Evolutionary conservation across 2,329 filamentous ascomycete genomes (phyloP), one percentile per base, ranked within the genome.

Genomic region (Stachybotrys echinatus): DNA sequence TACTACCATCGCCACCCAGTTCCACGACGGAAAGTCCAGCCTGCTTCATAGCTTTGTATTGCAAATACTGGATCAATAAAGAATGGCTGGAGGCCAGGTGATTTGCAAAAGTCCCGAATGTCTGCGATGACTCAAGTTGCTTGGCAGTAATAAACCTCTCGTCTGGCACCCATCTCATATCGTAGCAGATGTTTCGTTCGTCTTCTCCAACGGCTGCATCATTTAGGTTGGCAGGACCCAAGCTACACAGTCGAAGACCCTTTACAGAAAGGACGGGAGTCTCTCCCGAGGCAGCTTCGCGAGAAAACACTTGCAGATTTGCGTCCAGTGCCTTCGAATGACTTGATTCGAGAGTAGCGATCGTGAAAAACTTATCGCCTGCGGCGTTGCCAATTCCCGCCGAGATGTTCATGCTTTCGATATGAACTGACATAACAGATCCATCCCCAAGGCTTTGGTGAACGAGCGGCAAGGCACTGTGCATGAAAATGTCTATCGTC

Each of bases 401-500:
- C 12, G 34, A 22, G 34, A 48, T 48, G 20, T 12, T 23, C 46
- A 48, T 48, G 46, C 34, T 48, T 12, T 48, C 34, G 20, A 48
- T 48, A 34, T 48, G 46, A 23, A 40, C 46, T 6, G 34, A 34
- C 27, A 40, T 48, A 4, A 48, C 46, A 8, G 46, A 21, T 39
- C 46, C 46, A 10, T n/a, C 46, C 22, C 46, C 46, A 6, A 39
- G 46, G 20, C 40, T 48, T 34, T 39, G 34, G 31, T 40, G 34
- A 23, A 48, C 46, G 17, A 45, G 42, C 5, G 17, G 51, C 51
- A 44, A 57, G 47, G n/a, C 52, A 47, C 18, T 54, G 18, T 61
- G 60, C 3, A 62, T 45, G 12, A 59, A 49, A 34, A 51, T 47
- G 47, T 69, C 65, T 21, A 70, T 54, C 38, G 63, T 66, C 2